Evolutionary conservation across 768 basidiomycete species (phyloP).

Genomic region (Lentinula edodes): DNA sequence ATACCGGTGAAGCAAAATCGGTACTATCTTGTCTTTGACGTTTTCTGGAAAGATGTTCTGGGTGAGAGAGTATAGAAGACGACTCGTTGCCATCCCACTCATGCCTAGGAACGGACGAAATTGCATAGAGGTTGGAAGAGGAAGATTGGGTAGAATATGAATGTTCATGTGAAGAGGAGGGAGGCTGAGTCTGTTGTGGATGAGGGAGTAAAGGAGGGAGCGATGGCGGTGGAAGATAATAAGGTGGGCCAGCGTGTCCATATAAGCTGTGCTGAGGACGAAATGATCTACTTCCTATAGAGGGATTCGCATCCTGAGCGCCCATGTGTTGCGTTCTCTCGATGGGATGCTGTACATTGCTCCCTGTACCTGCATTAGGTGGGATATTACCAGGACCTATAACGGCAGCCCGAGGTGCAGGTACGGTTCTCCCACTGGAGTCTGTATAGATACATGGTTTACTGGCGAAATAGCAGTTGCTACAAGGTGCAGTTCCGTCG

Average conservation of each 20-base stretch:
- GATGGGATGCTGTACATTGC: not conserved
- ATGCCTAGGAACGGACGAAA: not conserved
- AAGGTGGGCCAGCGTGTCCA: constrained; percentile 1
- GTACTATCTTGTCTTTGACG: not conserved
- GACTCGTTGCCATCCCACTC: not conserved
- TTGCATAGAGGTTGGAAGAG: not conserved
- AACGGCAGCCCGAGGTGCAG: constrained; percentile 40
- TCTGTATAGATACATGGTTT: constrained; percentile 82
- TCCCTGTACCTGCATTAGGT: not conserved
- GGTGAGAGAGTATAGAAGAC: not conserved
- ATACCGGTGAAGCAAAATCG: not conserved
- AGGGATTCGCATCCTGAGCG: not conserved
- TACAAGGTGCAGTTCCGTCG: constrained; percentile 57
- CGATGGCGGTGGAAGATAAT: not conserved
- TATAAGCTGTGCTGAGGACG: not conserved
- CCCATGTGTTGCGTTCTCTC: not conserved
- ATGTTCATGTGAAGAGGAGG: not conserved
- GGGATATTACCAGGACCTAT: not conserved
- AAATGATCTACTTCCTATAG: not conserved
- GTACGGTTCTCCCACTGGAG: constrained; percentile 71
- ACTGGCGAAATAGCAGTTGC: constrained; percentile 80
- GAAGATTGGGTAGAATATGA: not conserved
- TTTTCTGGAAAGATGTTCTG: not conserved
- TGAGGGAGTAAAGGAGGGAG: not conserved
- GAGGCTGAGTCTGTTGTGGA: not conserved